A percentile compares a stretch with the other conserved stretches of the same genome.
Evolutionary conservation across 768 basidiomycete species (phyloP).

Genomic region (Trametes gibbosa): DNA sequence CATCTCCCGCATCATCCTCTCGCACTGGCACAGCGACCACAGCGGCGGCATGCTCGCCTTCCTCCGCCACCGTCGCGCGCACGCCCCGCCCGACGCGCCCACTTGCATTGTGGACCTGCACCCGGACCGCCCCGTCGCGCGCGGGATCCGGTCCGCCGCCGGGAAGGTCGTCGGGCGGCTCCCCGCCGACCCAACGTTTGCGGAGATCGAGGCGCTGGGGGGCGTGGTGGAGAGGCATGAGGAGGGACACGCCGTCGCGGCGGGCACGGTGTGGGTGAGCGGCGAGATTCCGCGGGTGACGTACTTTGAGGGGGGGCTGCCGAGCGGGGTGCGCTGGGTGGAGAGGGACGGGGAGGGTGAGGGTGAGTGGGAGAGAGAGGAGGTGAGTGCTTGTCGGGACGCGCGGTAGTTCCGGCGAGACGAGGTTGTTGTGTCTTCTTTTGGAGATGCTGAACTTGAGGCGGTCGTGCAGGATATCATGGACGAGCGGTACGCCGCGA

Average conservation of each 20-base stretch:
- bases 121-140: slow-evolving; percentile 67
- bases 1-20: slow-evolving; percentile 66
- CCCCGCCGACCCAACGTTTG: slow-evolving; percentile 70
- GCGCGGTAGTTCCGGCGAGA: background rate
- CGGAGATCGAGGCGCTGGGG: slow-evolving; percentile 53
- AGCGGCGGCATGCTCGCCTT: slow-evolving; percentile 57
- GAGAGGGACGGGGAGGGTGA: slow-evolving; percentile 26
- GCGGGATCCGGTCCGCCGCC: slow-evolving; percentile 54
- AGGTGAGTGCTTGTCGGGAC: slow-evolving; percentile 39
- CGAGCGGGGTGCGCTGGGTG: slow-evolving; percentile 65
- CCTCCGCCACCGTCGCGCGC: slow-evolving; percentile 42
- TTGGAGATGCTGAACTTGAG: too few species aligned
- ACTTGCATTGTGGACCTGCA: slow-evolving; percentile 68
- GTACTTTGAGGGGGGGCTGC: slow-evolving; percentile 63
- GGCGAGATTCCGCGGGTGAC: slow-evolving; percentile 77
- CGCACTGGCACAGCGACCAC: slow-evolving; percentile 67
- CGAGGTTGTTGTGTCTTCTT: background rate
- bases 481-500: slow-evolving; percentile 77
- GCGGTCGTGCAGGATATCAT: slow-evolving; percentile 64
- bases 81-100: slow-evolving; percentile 10
- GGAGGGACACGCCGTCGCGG: slow-evolving; percentile 66
- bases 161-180: slow-evolving; percentile 52
- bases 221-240: slow-evolving; percentile 54
- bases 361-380: slow-evolving; percentile 52
- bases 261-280: slow-evolving; percentile 68